Evolutionary conservation across 176 grass and related monocot species (phyloP), one percentile per base, ranked within the genome.

Genomic region (Poa pratensis): DNA sequence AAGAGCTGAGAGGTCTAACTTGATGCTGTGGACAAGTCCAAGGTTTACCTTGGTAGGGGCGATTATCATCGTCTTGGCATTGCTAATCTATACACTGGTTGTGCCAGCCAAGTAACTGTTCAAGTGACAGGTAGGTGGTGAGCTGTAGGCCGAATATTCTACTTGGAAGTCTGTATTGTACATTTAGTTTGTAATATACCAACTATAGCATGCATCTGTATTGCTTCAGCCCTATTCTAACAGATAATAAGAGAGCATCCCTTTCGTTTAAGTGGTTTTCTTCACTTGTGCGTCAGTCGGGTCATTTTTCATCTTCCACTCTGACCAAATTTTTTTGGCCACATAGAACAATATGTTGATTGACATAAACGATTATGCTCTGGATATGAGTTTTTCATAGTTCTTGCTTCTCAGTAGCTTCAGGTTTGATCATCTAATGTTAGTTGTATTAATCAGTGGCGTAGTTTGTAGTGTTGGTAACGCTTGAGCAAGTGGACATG

Each of bases 21-120:
- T 99, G 51, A 89, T 86, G 92, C 11, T 96, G 12, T 99, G 92
- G 97, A 96, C 94, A 54, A 99, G 97, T 83, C 90, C 97, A 45
- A 89, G 20, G 49, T 99, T 99, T 90, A 96, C 97, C 60, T 80
- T 99, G n/a, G 88, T 81, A 43, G 92, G 90, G 37, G 97, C 94
- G 0, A 94, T 99, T 76, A 43, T 92, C 65, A 86, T 99, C 32
- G 68, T 96, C 60, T 91, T 87, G 5, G 86, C 93, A 88, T 90
- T 96, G 59, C 84, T 96, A 76, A 84, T 94, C 14, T 99, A 96
- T 76, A 96, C 92, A 43, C 59, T 99, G 5, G 37, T 90, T 87
- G 69, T 80, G 79, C 94, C 94, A 58, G 77, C 86, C 34, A 94
- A 99, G 86, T 96, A 92, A 89, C 82, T 40, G 55, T 76, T 51